Conservation (phyloP, 805 yeast species). For the Candida takata region DNA sequence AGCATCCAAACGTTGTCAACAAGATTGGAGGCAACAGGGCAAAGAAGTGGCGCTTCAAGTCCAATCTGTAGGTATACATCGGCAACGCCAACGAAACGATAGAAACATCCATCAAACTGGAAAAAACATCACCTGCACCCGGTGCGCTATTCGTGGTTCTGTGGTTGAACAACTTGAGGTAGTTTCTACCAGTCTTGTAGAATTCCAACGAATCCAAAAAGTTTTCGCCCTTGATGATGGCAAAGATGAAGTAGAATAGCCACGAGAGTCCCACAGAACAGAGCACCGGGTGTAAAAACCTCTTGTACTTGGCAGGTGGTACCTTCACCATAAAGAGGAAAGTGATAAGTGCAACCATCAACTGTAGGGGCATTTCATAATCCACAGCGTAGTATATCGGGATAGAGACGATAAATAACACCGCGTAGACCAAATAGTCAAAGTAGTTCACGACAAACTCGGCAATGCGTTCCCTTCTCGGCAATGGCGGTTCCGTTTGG, state of each 20-base stretch:
- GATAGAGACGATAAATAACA: conserved; percentile 46
- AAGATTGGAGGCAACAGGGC: conserved; percentile 54
- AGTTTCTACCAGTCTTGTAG: conserved; percentile 66
- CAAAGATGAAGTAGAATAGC: conserved; percentile 53
- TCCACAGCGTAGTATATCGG: conserved; percentile 54
- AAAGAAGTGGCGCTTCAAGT: conserved; percentile 51
- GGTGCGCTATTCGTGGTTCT: conserved; percentile 38
- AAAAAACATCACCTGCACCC: conserved; percentile 74
- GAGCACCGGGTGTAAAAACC: conserved; percentile 63
- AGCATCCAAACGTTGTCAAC: conserved; percentile 46
- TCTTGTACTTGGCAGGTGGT: conserved; percentile 41
- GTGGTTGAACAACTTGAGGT: conserved; percentile 48
- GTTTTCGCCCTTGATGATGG: conserved; percentile 41
- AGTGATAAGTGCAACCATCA: conserved; percentile 50
- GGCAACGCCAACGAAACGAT: conserved; percentile 73
- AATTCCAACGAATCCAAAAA: conserved; percentile 44
- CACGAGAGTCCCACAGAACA: conserved; percentile 59
- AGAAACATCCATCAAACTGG: conserved; percentile 67
- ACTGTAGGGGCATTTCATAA: conserved; percentile 54
- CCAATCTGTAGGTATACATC: conserved; percentile 66
- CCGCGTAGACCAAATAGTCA: conserved; percentile 47
- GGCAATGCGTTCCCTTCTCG: conserved; percentile 25
- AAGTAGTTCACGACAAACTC: conserved; percentile 36
- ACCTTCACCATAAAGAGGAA: conserved; percentile 41
- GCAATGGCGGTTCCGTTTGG: conserved; percentile 7